Evolutionary conservation across 2,329 filamentous ascomycete species (phyloP), one percentile per base, ranked within the genome.

Genomic region (Microdochium bolleyi): DNA sequence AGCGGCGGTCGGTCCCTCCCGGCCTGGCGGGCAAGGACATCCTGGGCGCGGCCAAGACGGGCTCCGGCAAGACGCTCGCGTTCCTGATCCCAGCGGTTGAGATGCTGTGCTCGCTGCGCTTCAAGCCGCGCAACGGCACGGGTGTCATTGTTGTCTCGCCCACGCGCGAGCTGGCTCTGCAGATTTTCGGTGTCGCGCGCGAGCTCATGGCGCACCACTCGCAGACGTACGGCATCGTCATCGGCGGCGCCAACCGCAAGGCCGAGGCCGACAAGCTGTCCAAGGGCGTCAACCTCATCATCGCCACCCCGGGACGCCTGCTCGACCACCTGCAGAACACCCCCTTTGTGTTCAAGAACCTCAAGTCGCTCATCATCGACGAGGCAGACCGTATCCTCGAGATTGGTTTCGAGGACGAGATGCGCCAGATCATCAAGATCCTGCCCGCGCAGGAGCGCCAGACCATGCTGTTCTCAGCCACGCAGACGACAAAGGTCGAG

Each of bases 391-490:
- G 94, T 49, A 96, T 99, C 57, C 76, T 99, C 48, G 94, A 99
- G 73, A 89, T 96, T 57, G 92, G 94, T 62, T 99, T 99, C 77
- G 94, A 99, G 70, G 94, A 97, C 65, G 94, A 99, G 73, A 96
- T 99, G 88, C 82, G 89, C 58, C 87, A 95, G 68, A 96, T 99
- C 61, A 86, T 97, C 70, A 95, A 95, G 77, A 94, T 97, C 52
- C 75, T 97, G 19, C 89, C 92, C 49, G 87, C 87, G 60, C 85
- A 95, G 54, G 84, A 92, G 59, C 79, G 94, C 55, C 92, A 97
- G 71, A 96, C 92, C 0, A 94, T 95, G 86, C 82, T 99, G n/a
- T 99, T 99, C 78, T 96, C 91, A 14, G 94, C 94, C 14, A 99
- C 94, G 3, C 94, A 97, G 71, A 99, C 94, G 2, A 97, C 92